These are phyloP conservation scores for Russula foetens DNA, from an alignment of 768 basidiomycete genomes.

Conservation along the genomic window DNA sequence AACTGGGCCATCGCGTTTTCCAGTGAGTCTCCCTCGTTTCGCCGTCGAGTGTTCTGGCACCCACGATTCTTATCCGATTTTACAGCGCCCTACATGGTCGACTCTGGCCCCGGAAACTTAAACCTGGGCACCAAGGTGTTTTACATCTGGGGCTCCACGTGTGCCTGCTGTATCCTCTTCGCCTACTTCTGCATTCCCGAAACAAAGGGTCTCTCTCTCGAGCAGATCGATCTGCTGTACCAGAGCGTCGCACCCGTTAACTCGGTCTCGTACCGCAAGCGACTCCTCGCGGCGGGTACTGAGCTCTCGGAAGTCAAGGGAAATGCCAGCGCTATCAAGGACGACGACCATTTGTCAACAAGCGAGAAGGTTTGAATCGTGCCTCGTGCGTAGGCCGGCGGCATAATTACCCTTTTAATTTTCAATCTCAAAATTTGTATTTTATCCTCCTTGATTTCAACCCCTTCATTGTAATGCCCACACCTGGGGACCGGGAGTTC, in stretches of 20 bases:
- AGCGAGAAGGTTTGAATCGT: no score
- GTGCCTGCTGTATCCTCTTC: constrained; percentile 62
- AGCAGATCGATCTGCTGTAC: constrained; percentile 79
- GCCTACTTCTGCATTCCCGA: constrained; percentile 78
- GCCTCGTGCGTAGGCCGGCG: no score
- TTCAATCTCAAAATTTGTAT: no score
- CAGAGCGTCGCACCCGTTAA: constrained; percentile 51
- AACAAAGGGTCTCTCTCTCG: constrained; percentile 77
- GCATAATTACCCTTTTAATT: no score
- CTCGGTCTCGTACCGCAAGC: constrained; percentile 31
- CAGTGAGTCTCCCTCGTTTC: not conserved
- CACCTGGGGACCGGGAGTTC: no score
- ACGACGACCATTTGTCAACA: no score
- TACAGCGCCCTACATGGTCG: constrained; percentile 44
- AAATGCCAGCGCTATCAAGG: no score
- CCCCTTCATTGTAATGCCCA: no score
- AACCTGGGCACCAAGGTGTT: constrained; percentile 68
- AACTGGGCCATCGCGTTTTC: constrained; percentile 56
- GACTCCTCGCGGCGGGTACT: constrained; percentile 18
- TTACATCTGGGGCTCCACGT: constrained; percentile 76
- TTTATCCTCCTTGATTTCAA: no score
- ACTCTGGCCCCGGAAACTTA: constrained; percentile 37
- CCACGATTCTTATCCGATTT: constrained; percentile 29
- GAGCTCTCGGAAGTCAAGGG: not conserved
- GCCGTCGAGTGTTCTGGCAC: constrained; percentile 35